Evolutionary conservation across 345 rosid genomes (phyloP), one percentile per base, ranked within the genome.

Genomic region (Camelina sativa): DNA sequence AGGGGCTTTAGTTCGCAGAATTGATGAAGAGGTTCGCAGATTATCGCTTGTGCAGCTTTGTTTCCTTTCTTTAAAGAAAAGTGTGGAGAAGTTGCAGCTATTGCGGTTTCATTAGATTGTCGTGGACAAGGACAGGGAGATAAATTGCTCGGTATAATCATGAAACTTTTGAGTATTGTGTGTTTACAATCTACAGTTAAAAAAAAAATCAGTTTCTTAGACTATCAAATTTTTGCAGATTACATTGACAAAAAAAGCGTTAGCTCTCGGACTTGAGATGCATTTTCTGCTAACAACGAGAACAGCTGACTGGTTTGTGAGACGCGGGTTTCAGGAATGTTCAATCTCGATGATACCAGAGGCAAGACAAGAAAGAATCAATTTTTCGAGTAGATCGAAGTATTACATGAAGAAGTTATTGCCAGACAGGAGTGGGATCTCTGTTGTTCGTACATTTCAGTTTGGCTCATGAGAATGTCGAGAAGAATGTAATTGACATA

Each of bases 111-210:
- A 70, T 77, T 95, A 44, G 97, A 94, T 43, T 94, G 97, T 54
- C 92, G 91, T 51, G 97, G 98, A 60, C 97, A 94, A 85, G 97
- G 97, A 65, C 97, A 89, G 40, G 98, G 98, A 59, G 98, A 93
- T 78, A 93, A 93, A 82, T 80, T 91, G 62, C 94, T 94, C 5
- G 97, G 98, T 94, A 87, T 40, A 78, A 28, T 65, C 50, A 63
- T 56, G 54, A 40, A 41, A 17, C 17, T 23, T 8, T 28, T 16
- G 11, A 32, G 20, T 23, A 40, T 4, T 72, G 15, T 25, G 28
- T 72, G 30, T 40, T 28, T 52, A 3, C 1, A 62, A 47, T 59
- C 25, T 8, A 47, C 32, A 16, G 15, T 11, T 69, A 34, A 17
- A 19, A 2, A 2, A 11, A 35, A 51, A 25, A 4, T 4, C 8